phyloP scores from a whole-genome alignment of 2,329 filamentous ascomycete species.

The Cladophialophora immunda region DNA sequence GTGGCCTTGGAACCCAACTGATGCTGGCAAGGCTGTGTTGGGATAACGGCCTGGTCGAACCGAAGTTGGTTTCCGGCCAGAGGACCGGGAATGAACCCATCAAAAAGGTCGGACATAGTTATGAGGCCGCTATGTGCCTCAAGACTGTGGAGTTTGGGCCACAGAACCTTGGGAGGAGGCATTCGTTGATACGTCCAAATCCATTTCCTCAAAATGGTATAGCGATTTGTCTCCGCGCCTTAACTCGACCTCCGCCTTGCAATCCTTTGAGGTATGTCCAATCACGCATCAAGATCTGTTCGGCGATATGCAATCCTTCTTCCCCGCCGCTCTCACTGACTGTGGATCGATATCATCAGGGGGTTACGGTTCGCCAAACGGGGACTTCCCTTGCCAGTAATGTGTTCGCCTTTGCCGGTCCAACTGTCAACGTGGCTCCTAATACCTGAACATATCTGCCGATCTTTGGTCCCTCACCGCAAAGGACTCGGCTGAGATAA shows the following conservation, averaged over 20 bases:
- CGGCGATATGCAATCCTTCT: conserved; percentile 8
- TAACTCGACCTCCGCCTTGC: conserved; percentile 16
- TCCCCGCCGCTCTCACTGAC: background rate
- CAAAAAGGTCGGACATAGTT: background rate
- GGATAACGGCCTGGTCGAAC: background rate
- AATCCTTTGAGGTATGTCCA: conserved; percentile 16
- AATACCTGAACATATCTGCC: background rate
- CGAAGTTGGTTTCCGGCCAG: background rate
- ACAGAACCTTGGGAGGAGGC: background rate
- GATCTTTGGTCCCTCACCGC: background rate
- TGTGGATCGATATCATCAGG: background rate
- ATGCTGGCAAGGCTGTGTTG: background rate
- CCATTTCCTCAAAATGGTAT: conserved; percentile 31
- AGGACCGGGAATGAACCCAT: conserved; percentile 8
- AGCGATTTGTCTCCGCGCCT: conserved; percentile 20
- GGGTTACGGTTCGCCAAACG: background rate
- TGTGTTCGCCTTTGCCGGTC: background rate
- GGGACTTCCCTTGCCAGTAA: background rate
- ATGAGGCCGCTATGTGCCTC: conserved; percentile 5
- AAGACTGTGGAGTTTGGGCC: conserved; percentile 11
- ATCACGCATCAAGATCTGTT: conserved; percentile 10
- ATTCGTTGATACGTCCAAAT: conserved; percentile 25
- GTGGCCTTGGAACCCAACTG: background rate
- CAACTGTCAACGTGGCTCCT: background rate
- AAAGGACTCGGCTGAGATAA: background rate